Evolutionary conservation across 1,284 basidiomycete genomes (phyloP), one percentile per base, ranked within the genome.

Genomic region (Golubevia sp.): DNA sequence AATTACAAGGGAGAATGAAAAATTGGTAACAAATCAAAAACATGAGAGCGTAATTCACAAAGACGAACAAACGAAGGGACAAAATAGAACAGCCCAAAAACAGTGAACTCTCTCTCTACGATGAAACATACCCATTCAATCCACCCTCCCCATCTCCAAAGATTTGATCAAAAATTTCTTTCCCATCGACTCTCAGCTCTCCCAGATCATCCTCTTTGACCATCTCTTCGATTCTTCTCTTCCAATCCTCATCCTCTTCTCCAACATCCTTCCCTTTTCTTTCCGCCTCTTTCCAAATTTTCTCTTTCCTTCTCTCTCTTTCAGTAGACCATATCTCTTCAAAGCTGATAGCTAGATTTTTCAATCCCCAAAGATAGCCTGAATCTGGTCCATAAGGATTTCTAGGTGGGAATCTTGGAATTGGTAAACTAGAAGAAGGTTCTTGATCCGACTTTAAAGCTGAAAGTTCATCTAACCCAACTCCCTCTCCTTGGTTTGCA

Each of bases 361-460:
- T 91, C 78, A 99, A 85, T 1, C 96, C 96, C 79, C 91, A 94
- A 49, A 98, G 85, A 85, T 98, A 99, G 7, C 96, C 96, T 59
- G 92, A 90, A 84, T 99, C 96, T 7, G 97, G 92, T 79, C 91
- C 88, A 30, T 91, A 89, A 3, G 91, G 90, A 71, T 92, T 92
- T 78, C 93, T 92, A 0, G 97, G 97, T 2, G 95, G 95, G 85
- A 97, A 98, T 3, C 79, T 70, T 3, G 79, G 84, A 2, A 75
- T 56, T 13, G 83, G 77, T 4, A 76, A 60, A 15, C 63, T 71
- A 44, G 67, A 71, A 24, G 63, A 59, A 2, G 66, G 53, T 92
- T 49, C 48, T n/a, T 49, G 18, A 18, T 49, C 48, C 48, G n/a
- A 49, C n/a, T n/a, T n/a, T n/a, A n/a, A 88, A 25, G 92, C 92